Evolutionary conservation across 2,329 filamentous ascomycete species (phyloP).

Genomic region (Emergomyces orientalis): DNA sequence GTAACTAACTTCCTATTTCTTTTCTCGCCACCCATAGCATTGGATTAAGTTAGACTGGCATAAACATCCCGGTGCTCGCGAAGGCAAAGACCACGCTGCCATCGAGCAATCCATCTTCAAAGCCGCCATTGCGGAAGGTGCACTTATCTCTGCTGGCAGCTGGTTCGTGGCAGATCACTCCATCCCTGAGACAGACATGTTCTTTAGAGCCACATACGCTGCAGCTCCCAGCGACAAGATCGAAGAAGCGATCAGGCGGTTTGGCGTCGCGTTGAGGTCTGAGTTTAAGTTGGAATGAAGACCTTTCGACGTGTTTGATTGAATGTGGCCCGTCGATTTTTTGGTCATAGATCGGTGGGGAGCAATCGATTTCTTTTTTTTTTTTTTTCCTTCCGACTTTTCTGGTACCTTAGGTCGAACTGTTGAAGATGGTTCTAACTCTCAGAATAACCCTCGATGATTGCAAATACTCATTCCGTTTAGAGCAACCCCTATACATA

Average conservation of each 20-base stretch:
- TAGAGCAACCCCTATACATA: neutral
- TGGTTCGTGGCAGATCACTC: conserved; percentile 79
- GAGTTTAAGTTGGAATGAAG: conserved; percentile 43
- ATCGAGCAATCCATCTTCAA: conserved; percentile 85
- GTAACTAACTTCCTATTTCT: neutral
- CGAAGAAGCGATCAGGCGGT: conserved; percentile 60
- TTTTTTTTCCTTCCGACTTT: too few species aligned
- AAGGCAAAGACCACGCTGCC: conserved; percentile 31
- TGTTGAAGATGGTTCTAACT: neutral
- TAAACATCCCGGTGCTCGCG: conserved; percentile 34
- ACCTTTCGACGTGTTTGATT: neutral
- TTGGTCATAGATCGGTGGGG: neutral
- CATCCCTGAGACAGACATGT: conserved; percentile 54
- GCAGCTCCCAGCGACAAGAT: conserved; percentile 65
- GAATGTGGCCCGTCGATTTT: neutral
- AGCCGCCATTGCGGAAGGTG: conserved; percentile 62
- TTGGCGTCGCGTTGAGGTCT: conserved; percentile 63
- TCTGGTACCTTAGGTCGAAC: neutral
- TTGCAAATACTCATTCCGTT: neutral
- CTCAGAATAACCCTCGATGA: neutral
- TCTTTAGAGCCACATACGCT: conserved; percentile 85
- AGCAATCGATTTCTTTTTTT: neutral
- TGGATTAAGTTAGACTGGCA: conserved; percentile 42
- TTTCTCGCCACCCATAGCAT: conserved; percentile 24
- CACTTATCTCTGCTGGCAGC: conserved; percentile 72